Base-by-base conservation (phyloP, 2,329 filamentous ascomycete species). In the Colletotrichum acutatum region DNA sequence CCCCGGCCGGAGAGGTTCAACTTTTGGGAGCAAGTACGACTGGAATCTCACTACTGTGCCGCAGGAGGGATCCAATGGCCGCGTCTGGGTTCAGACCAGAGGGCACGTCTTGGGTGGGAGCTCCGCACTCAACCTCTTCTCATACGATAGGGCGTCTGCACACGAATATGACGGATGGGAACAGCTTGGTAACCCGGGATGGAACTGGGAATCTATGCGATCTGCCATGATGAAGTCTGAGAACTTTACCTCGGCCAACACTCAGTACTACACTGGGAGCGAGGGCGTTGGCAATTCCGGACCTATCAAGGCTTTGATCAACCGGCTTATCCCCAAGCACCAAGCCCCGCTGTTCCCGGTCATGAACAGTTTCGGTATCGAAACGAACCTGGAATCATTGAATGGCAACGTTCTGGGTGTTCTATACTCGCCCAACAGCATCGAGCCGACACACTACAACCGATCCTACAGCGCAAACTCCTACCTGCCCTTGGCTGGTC, bases 381-480 rank as follows among this genome's bases (percentile, higher is more conserved):
- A 75, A 26, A 80, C 79, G 7, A 83, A 81, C 37, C 78, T 87
- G 1, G 79, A 86, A 59, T 87, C 86, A 11, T 80, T 89, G 5
- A 81, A 83, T 24, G 88, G 88, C 3, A 83, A 86, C 59, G 52
- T 84, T 84, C 76, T 88, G 4, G 88, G 88, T 11, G 85, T 86
- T 8, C 85, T 85, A 77, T 84, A 83, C 30, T 86, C 87, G 65
- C 82, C 88, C 4, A 86, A 83, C 74, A 88, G 84, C 66, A 83
- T 90, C 46, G 82, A 86, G 52, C 82, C 83, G 8, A 82, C 80
- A 5, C 83, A 84, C 56, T 88, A 86, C 74, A 84, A 80, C n/a
- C 82, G 88, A 34, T 88, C 85, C 2, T 89, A 88, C 77, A 81
- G 82, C 37, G 75, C 80, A 58, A 84, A 83, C 34, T 81, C 81